phyloP scores from a whole-genome alignment of 116 monocot species.

The Trichopus zeylanicus region DNA sequence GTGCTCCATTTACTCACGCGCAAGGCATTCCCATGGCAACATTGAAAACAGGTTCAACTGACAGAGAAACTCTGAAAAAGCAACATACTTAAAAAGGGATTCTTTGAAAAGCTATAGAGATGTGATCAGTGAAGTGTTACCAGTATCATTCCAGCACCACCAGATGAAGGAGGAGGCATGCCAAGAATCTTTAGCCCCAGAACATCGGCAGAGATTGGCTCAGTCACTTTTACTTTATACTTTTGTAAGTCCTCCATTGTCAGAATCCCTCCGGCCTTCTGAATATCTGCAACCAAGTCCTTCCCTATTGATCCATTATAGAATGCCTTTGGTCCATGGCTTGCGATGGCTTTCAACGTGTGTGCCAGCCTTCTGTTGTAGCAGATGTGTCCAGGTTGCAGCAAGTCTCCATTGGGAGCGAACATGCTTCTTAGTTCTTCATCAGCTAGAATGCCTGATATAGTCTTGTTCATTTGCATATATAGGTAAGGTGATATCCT shows the following conservation, averaged over 20 bases:
- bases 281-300: conserved; percentile 50
- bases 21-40: too few relatives aligned
- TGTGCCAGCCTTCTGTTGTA: conserved; percentile 45
- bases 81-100: too few relatives aligned
- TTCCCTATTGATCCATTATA: conserved; percentile 66
- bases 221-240: conserved; percentile 57
- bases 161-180: conserved; percentile 92
- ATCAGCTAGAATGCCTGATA: conserved; percentile 44
- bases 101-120: too few relatives aligned
- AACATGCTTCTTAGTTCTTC: conserved; percentile 52
- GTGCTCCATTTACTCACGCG: too few relatives aligned
- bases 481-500: conserved; percentile 64
- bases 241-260: conserved; percentile 62
- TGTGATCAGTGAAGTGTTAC: conserved; percentile 31
- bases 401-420: conserved; percentile 49
- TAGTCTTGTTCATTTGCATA: conserved; percentile 65
- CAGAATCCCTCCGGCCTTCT: conserved; percentile 75
- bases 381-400: conserved; percentile 61
- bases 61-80: too few relatives aligned
- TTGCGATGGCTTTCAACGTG: conserved; percentile 46
- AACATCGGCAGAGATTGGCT: conserved; percentile 46
- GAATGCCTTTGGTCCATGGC: conserved; percentile 42
- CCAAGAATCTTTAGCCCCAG: conserved; percentile 64
- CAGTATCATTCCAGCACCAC: conserved; percentile 77
- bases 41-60: too few relatives aligned